A percentile compares a stretch with the other conserved stretches of the same genome.
Evolutionary conservation across 805 yeast species (phyloP).

Genomic region (Yamadazyma paraphyllophila): DNA sequence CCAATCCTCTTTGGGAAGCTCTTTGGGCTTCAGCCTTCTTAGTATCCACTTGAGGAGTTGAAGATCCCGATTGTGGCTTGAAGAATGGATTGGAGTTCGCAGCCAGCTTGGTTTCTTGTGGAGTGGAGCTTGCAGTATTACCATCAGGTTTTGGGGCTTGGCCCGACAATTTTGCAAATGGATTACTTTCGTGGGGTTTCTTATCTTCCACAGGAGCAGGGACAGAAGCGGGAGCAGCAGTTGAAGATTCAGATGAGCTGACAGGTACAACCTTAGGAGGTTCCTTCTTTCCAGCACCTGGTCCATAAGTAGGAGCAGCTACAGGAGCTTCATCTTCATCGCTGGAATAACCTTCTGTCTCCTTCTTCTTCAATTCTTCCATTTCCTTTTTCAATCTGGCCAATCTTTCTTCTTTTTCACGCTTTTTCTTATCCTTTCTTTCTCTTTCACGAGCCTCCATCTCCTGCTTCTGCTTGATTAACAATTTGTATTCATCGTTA

Average conservation of each 20-base stretch:
- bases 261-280: not conserved
- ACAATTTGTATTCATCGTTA: constrained; percentile 49
- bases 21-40: constrained; percentile 68
- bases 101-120: no score
- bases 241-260: not conserved
- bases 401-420: constrained; percentile 58
- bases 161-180: constrained; percentile 42
- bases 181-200: constrained; percentile 41
- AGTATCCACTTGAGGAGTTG: constrained; percentile 42
- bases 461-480: constrained; percentile 42
- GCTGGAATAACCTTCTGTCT: constrained; percentile 22
- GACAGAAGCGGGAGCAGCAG: no score
- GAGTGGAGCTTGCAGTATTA: no score
- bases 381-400: constrained; percentile 59
- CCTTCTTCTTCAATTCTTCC: constrained; percentile 46
- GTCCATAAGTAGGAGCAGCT: constrained; percentile 20
- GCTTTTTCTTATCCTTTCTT: constrained; percentile 49
- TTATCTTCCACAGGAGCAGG: constrained; percentile 5
- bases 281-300: constrained; percentile 9
- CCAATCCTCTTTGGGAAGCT: constrained; percentile 62
- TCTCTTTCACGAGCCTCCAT: constrained; percentile 43
- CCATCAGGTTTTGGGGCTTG: constrained; percentile 7
- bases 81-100: constrained; percentile 52
- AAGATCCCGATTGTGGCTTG: constrained; percentile 34
- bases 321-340: constrained; percentile 12